These are phyloP conservation scores for Kazachstania taianensis DNA, from an alignment of 805 yeast species.

Conservation along the genomic window DNA sequence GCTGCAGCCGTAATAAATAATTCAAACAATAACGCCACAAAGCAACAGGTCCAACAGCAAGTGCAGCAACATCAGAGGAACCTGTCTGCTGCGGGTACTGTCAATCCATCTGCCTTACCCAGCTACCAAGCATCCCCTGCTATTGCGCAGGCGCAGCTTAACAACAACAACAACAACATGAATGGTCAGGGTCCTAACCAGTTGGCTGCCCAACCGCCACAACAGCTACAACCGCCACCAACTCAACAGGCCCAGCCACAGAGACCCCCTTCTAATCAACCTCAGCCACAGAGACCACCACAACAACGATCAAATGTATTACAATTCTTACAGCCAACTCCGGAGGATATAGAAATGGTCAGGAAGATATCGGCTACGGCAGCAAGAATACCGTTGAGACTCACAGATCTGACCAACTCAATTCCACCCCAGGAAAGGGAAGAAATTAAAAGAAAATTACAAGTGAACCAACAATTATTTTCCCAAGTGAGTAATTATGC, in stretches of 20 bases:
- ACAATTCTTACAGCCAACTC: conserved; percentile 35
- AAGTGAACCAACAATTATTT: conserved; percentile 41
- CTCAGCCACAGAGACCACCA: conserved; percentile 6
- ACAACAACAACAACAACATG: conserved; percentile 1
- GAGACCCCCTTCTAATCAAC: conserved; percentile 2
- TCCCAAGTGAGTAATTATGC: conserved; percentile 65
- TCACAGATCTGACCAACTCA: conserved; percentile 54
- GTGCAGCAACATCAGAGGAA: conserved; percentile 3
- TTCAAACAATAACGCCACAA: conserved; percentile 4
- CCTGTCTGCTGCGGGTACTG: background rate
- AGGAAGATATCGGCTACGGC: conserved; percentile 62
- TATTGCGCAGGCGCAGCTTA: background rate
- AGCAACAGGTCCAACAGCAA: conserved; percentile 2
- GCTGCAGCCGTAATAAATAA: conserved; percentile 9
- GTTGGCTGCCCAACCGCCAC: conserved; percentile 1
- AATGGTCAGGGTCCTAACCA: conserved; percentile 1
- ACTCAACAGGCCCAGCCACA: conserved; percentile 8
- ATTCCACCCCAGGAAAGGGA: conserved; percentile 57
- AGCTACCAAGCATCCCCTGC: background rate
- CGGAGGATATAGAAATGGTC: conserved; percentile 52
- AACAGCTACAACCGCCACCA: background rate
- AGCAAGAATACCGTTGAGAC: conserved; percentile 50
- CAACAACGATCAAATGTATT: conserved; percentile 14
- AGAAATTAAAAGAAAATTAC: conserved; percentile 44
- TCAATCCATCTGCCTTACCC: background rate